phyloP scores from a whole-genome alignment of 2,329 filamentous ascomycete species.

The Penicillium sp. region DNA sequence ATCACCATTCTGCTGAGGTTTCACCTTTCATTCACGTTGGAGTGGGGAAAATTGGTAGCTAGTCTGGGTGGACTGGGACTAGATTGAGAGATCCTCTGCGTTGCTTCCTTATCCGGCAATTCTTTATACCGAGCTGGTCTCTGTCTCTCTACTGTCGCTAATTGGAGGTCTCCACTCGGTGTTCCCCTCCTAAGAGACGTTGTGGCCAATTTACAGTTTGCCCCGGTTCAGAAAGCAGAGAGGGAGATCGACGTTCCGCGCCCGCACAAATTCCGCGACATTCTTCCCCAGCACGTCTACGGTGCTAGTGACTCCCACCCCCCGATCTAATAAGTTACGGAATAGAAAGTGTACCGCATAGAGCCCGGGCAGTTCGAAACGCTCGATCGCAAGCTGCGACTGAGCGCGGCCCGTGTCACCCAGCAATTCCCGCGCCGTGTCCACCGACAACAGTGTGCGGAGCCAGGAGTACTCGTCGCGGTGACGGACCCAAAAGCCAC shows the following conservation, averaged over 20 bases:
- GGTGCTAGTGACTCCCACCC: slow-evolving; percentile 34
- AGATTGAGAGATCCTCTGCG: neutral
- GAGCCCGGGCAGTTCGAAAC: slow-evolving; percentile 48
- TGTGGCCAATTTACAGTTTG: slow-evolving; percentile 18
- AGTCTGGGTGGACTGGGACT: neutral
- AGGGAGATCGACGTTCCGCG: slow-evolving; percentile 37
- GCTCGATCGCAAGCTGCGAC: slow-evolving; percentile 35
- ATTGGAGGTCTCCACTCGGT: no score
- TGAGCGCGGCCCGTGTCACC: slow-evolving; percentile 11
- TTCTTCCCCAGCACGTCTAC: slow-evolving; percentile 44
- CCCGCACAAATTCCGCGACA: slow-evolving; percentile 38
- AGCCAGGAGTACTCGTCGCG: slow-evolving; percentile 47
- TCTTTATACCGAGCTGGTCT: neutral
- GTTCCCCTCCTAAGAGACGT: neutral
- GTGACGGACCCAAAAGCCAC: slow-evolving; percentile 47
- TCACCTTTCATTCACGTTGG: neutral
- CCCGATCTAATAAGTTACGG: slow-evolving; percentile 38
- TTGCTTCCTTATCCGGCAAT: neutral
- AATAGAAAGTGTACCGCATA: slow-evolving; percentile 41
- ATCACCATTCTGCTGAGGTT: no score
- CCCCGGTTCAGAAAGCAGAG: slow-evolving; percentile 32
- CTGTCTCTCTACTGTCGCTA: neutral
- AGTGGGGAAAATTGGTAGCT: neutral
- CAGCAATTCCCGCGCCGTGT: slow-evolving; percentile 18
- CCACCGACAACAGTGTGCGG: slow-evolving; percentile 22